Percentiles rank a stretch among this genome's conserved stretches.
Conservation (phyloP, 2,329 filamentous ascomycete genomes). For the Aspergillus oerlinghausenensis region DNA sequence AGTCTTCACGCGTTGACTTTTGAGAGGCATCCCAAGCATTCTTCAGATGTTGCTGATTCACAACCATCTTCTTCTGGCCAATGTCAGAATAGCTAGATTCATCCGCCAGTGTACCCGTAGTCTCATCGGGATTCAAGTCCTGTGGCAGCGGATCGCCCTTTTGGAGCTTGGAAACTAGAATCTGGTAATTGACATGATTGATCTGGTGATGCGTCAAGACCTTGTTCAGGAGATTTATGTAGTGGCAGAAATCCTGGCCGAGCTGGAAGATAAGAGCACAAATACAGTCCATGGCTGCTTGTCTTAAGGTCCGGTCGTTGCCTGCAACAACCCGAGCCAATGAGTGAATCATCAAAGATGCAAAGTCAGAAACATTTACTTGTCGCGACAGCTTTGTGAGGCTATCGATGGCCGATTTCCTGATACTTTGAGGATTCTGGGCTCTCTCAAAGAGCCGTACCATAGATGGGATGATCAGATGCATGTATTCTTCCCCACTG, state of each 20-base stretch:
- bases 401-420: constrained; percentile 88
- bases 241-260: constrained; percentile 91
- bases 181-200: constrained; percentile 84
- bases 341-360: constrained; percentile 93
- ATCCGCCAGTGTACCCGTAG: constrained; percentile 71
- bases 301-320: constrained; percentile 67
- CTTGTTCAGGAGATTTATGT: constrained; percentile 90
- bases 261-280: constrained; percentile 95
- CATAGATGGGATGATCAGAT: constrained; percentile 92
- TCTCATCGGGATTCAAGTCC: constrained; percentile 81
- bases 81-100: constrained; percentile 80
- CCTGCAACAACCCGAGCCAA: constrained; percentile 75
- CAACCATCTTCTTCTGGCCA: constrained; percentile 86
- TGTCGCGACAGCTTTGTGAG: constrained; percentile 90
- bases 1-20: constrained; percentile 96
- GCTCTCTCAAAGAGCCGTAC: constrained; percentile 90
- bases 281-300: constrained; percentile 84
- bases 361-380: constrained; percentile 95
- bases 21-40: constrained; percentile 95
- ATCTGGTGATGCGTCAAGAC: constrained; percentile 73
- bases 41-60: constrained; percentile 96
- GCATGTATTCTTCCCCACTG: constrained; percentile 98
- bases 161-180: constrained; percentile 86
- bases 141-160: constrained; percentile 94
- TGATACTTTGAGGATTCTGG: constrained; percentile 71